Base-by-base conservation (phyloP, 2,329 filamentous ascomycete species). In the Xylaria sp. region DNA sequence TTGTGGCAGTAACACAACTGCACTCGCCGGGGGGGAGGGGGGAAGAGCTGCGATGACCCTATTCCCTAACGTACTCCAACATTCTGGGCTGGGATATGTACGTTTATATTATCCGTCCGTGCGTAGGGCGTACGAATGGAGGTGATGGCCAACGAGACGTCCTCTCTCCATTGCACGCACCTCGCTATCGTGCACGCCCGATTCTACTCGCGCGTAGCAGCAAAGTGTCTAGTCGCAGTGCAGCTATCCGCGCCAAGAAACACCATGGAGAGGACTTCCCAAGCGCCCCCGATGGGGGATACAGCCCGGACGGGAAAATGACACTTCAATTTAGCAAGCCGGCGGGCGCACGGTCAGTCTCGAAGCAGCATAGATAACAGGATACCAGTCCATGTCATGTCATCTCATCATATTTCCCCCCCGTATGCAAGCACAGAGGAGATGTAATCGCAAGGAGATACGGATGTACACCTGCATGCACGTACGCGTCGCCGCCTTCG, bases 341-440 rank as follows among this genome's bases (percentile, higher is more conserved):
- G 27, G 49, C n/a, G 47, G 27, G 54, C 54, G 60, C 54, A 62
- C 60, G 60, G 60, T 56, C 48, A 48, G 21, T 19, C 29, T 29
- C 41, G 27, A 11, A 19, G 47, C 51, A 49, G 33, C 31, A 33
- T 21, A 15, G 43, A 46, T 3, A 55, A 23, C 11, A 19, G 25
- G 15, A 43, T 51, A 31, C 51, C 43, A 54, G n/a, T 44, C 44
- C 40, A 58, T 54, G 55, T 54, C 47, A 55, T 52, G 58, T 58
- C 51, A 58, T 57, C 43, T 55, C 48, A 61, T 58, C 48, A 59
- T 49, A 57, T 55, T 43, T n/a, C n/a, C 21, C 46, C 27, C 31
- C 49, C 54, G 54, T 47, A 62, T 55, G 60, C 51, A 49, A 54
- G 51, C 40, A n/a, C 37, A 37, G 46, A 55, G 38, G 40, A 23